These are phyloP conservation scores for Hibiscus mutabilis DNA, from an alignment of 345 rosid species.

Conservation along the genomic window DNA sequence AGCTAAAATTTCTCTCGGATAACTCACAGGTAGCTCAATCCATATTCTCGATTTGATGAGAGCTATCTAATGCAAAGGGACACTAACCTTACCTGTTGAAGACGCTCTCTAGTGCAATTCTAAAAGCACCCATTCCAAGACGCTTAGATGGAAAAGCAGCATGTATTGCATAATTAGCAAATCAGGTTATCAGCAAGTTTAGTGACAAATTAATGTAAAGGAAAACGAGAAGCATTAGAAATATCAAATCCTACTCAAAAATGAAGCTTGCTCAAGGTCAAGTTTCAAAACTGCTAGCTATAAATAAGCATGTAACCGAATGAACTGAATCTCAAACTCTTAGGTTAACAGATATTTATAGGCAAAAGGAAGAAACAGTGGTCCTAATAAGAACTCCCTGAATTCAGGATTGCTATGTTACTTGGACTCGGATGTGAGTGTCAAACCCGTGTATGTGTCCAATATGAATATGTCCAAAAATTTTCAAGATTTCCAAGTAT, in stretches of 20 bases:
- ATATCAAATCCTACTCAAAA: background rate
- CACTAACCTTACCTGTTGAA: slow-evolving; percentile 35
- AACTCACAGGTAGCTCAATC: background rate
- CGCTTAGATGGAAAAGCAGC: slow-evolving; percentile 39
- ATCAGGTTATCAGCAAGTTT: background rate
- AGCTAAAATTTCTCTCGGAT: no score
- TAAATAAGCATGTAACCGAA: background rate
- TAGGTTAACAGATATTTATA: background rate
- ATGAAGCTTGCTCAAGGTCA: slow-evolving; percentile 1
- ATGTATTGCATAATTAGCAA: slow-evolving; percentile 16
- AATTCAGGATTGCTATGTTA: background rate
- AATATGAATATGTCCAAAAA: background rate
- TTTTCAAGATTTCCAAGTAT: background rate
- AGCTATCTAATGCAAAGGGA: background rate
- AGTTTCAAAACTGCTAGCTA: background rate
- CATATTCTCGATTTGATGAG: background rate
- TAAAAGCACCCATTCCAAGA: slow-evolving; percentile 46
- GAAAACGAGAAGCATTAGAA: background rate
- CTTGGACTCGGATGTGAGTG: background rate
- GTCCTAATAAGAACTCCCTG: background rate
- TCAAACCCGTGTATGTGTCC: background rate
- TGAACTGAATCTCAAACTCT: background rate
- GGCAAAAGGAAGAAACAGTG: background rate
- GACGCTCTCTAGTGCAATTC: slow-evolving; percentile 39
- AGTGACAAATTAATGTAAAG: background rate